Conservation (phyloP, 495 filamentous ascomycete genomes). For the Penicillium waksmanii region DNA sequence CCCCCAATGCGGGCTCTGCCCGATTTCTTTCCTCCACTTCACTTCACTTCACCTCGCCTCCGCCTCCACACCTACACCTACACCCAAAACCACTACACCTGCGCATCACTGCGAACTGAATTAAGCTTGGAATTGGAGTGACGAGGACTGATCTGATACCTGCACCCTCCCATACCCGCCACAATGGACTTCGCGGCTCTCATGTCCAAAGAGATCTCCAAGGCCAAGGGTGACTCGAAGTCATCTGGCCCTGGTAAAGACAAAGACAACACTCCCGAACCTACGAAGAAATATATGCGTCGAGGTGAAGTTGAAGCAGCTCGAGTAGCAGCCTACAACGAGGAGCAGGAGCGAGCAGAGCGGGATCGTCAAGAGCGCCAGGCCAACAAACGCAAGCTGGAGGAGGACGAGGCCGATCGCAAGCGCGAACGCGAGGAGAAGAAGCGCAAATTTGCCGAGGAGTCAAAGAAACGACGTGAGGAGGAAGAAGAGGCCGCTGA, state of each 20-base stretch:
- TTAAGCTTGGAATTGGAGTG: neutral
- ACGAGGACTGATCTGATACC: too few relatives aligned
- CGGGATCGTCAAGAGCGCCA: constrained; percentile 67
- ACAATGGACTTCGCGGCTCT: constrained; percentile 93
- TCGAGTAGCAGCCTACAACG: constrained; percentile 77
- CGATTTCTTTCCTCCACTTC: constrained; percentile 1
- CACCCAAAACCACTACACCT: neutral
- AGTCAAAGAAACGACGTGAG: constrained; percentile 68
- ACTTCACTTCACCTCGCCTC: neutral
- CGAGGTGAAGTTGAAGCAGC: constrained; percentile 85
- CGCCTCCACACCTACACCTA: neutral
- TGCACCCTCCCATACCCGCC: neutral
- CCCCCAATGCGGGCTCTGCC: neutral
- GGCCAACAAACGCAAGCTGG: constrained; percentile 81
- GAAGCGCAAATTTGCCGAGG: constrained; percentile 76
- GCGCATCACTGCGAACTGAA: neutral
- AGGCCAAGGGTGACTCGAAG: constrained; percentile 59
- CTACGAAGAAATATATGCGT: constrained; percentile 78
- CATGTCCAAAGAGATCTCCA: constrained; percentile 87
- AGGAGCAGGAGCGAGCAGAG: constrained; percentile 73
- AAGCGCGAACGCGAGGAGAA: constrained; percentile 76
- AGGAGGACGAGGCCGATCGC: constrained; percentile 79
- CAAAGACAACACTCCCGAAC: constrained; percentile 30
- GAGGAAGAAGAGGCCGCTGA: constrained; percentile 66
- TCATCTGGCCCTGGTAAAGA: constrained; percentile 20